Base-by-base conservation (phyloP, 345 rosid species). In the Euphorbia tirucalli region DNA sequence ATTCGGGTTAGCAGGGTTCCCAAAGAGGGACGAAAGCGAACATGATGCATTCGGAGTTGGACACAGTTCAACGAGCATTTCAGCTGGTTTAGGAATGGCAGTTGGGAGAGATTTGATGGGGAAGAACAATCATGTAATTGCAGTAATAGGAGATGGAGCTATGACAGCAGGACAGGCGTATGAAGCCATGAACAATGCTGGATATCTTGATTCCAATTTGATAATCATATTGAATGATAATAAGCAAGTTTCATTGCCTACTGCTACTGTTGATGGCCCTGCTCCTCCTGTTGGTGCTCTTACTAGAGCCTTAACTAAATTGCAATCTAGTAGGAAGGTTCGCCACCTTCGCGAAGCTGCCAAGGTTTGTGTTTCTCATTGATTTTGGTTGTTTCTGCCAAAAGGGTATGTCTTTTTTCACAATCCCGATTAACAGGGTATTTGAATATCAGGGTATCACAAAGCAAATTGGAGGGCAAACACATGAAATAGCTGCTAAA, bases 141-240 rank as follows among this genome's bases (percentile, higher is more conserved):
- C 88, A 0, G 88, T 84, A 19, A 81, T 84, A 0, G 88, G 85
- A 13, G 88, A 86, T 19, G 86, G 90, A 19, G 86, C 86, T 35
- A 84, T 84, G 90, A 84, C 84, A 0, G 86, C 85, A 0, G 86
- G 90, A 74, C 82, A 79, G 70, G 86, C 86, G 11, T 86, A 86
- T 35, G 86, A 84, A 68, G 88, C 88, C 3, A 79, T 86, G 82
- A 86, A 79, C 72, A 86, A 86, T 39, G 88, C 88, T 8, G 87
- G 88, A 27, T 82, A 69, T 72, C 86, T 81, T 18, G 83, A 80
- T 55, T 62, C 86, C 0, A 81, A 84, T 61, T 75, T 84, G 19
- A 86, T 86, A 35, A 61, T 84, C 31, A 79, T 86, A 52, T 77
- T 86, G 35, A 86, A 86, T 30, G 85, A 86, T 68, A 86, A 84